Conservation (phyloP, 805 yeast genomes). For the Teunomyces panamensis region DNA sequence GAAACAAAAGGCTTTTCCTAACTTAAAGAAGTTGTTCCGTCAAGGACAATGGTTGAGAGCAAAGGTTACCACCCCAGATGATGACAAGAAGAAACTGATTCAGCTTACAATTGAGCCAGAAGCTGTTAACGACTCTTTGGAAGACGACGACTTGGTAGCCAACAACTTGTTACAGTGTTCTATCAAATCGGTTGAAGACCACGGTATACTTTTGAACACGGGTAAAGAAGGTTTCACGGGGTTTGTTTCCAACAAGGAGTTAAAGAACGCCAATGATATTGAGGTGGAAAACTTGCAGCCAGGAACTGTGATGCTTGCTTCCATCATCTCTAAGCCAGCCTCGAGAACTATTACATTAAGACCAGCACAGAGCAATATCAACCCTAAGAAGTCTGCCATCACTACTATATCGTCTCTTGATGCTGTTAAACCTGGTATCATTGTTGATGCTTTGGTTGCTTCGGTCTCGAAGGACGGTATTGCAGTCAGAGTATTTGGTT, state of each 20-base stretch:
- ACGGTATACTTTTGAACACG: conserved; percentile 74
- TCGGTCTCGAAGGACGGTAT: conserved; percentile 62
- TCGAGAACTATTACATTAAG: conserved; percentile 59
- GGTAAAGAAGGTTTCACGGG: conserved; percentile 62
- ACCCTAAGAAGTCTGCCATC: conserved; percentile 46
- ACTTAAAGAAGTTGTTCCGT: conserved; percentile 50
- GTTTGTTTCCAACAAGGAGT: conserved; percentile 71
- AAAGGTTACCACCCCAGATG: conserved; percentile 54
- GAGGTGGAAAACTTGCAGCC: conserved; percentile 35
- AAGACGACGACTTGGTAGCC: conserved; percentile 59
- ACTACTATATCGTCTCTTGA: conserved; percentile 69
- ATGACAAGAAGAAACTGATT: conserved; percentile 56
- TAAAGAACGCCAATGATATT: conserved; percentile 35
- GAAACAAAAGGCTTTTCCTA: conserved; percentile 47
- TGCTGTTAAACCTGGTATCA: conserved; percentile 80
- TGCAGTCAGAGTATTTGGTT: conserved; percentile 69
- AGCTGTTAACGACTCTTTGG: conserved; percentile 58
- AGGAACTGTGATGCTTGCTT: conserved; percentile 71
- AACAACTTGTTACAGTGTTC: conserved; percentile 74
- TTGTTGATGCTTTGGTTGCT: conserved; percentile 70
- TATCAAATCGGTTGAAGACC: conserved; percentile 83
- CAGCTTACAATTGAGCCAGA: conserved; percentile 74
- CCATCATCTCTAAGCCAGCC: conserved; percentile 46
- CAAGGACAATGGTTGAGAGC: conserved; percentile 89
- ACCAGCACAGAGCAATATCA: conserved; percentile 37